Evolutionary conservation across 2,329 filamentous ascomycete genomes (phyloP), one percentile per base, ranked within the genome.

Genomic region (Apiospora koreana): DNA sequence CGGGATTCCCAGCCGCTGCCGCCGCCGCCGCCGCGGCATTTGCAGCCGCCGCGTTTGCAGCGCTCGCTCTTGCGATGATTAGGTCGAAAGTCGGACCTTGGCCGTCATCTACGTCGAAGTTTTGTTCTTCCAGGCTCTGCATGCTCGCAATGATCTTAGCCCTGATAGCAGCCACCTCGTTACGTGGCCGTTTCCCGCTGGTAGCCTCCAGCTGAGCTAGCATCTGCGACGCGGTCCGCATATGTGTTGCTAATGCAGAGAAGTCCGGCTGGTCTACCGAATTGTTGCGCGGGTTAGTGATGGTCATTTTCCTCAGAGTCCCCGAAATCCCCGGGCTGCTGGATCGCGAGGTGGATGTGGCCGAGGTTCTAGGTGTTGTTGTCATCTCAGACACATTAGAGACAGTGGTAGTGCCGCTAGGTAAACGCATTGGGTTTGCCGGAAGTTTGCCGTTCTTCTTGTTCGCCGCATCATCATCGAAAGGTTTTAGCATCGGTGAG

Each of bases 71-170:
- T 31, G 92, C 92, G 81, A 96, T 94, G 77, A 96, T 95, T 70
- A 89, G 90, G 75, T 95, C 93, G 74, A 96, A 95, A 0, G 91
- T 95, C 23, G 93, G 92, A 0, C 89, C 87, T 71, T 90, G 87
- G n/a, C 84, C 84, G 67, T 94, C 92, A 72, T 94, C 92, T 2
- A 89, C 82, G 67, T 94, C 90, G 76, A 96, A 96, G 78, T 91
- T 95, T 79, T 95, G 92, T 80, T 96, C 94, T 80, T 96, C 93
- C 10, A 96, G 83, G 74, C 88, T 94, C 79, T 96, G 93, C 94
- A 96, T 96, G 79, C 93, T 95, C 2, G 93, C 93, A 76, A 96
- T 96, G 73, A 96, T 96, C 81, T 94, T 94, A 50, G 93, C 91
- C 75, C 94, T 88, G 79, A 96, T 96, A 9, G 93, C 92, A 23